Conservation (phyloP, 306 rosid species). For the Cucurbita pepo region DNA sequence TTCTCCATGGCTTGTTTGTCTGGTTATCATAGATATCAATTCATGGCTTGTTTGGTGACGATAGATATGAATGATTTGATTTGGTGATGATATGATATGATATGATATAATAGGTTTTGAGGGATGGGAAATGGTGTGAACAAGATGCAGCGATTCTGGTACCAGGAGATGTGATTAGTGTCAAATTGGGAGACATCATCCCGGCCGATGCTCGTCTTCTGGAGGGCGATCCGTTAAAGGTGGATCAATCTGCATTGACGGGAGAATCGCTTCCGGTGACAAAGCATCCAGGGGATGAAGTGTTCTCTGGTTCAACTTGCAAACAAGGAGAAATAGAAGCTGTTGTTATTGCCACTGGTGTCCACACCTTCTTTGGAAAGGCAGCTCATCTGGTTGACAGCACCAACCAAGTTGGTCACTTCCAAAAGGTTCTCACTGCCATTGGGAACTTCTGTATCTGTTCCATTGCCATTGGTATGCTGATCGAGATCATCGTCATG, state of each 20-base stretch:
- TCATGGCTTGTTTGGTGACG: neutral
- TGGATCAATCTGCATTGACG: constrained; percentile 92
- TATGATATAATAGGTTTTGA: constrained; percentile 41
- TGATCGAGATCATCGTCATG: constrained; percentile 83
- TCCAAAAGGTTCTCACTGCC: constrained; percentile 83
- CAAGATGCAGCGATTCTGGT: constrained; percentile 85
- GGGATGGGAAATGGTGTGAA: constrained; percentile 91
- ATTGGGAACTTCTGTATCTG: constrained; percentile 97
- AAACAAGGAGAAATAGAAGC: constrained; percentile 98
- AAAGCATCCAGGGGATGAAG: constrained; percentile 78
- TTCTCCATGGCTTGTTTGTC: too few relatives aligned
- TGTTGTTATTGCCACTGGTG: constrained; percentile 95
- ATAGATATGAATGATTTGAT: neutral
- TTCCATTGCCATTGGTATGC: constrained; percentile 85
- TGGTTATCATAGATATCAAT: too few relatives aligned
- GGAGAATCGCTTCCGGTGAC: constrained; percentile 99
- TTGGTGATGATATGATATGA: too few relatives aligned
- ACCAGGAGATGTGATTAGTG: constrained; percentile 89
- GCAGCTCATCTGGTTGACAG: constrained; percentile 98
- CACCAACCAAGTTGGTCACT: constrained; percentile 98
- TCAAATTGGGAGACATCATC: constrained; percentile 85
- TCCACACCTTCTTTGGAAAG: constrained; percentile 94
- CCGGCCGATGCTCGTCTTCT: constrained; percentile 99
- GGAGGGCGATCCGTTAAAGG: constrained; percentile 86
- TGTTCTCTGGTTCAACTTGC: constrained; percentile 96